These are phyloP conservation scores for Mortierella hygrophila DNA, from an alignment of 192 early-diverging fungal genomes.

Conservation along the genomic window DNA sequence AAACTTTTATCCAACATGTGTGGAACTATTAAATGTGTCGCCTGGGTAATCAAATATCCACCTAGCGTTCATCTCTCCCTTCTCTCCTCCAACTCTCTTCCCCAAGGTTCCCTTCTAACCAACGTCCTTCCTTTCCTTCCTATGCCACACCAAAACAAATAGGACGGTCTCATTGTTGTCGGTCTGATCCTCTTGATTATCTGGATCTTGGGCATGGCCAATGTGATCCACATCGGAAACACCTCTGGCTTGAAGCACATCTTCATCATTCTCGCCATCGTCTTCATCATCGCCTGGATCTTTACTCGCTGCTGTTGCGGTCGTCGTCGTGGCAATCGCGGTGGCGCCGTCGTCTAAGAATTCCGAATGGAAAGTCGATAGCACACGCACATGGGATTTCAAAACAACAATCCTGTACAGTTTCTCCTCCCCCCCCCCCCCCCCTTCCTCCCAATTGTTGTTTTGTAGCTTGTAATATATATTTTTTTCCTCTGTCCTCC, in stretches of 20 bases:
- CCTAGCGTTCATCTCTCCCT: background rate
- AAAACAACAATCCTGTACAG: background rate
- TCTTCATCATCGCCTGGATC: conserved; percentile 47
- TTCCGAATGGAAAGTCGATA: background rate
- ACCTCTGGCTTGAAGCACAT: conserved; percentile 46
- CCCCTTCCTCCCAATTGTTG: background rate
- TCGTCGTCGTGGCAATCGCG: conserved; percentile 18
- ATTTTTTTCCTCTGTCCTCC: background rate
- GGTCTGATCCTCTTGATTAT: conserved; percentile 38
- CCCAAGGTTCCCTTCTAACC: background rate
- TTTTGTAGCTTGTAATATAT: background rate
- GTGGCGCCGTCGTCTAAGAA: conserved; percentile 23
- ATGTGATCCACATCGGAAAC: conserved; percentile 23
- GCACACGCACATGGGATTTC: background rate
- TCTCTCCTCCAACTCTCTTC: background rate
- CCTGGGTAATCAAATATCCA: conserved; percentile 26
- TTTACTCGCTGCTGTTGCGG: conserved; percentile 40
- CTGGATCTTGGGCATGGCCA: conserved; percentile 36
- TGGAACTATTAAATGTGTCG: conserved; percentile 33
- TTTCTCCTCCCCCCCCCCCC: background rate
- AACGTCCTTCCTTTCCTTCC: background rate
- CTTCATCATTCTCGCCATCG: conserved; percentile 36
- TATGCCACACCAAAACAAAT: background rate
- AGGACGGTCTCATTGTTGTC: conserved; percentile 43
- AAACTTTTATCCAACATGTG: conserved; percentile 18